Conservation (phyloP, 495 filamentous ascomycete species). For the Xylaria telfairii region DNA sequence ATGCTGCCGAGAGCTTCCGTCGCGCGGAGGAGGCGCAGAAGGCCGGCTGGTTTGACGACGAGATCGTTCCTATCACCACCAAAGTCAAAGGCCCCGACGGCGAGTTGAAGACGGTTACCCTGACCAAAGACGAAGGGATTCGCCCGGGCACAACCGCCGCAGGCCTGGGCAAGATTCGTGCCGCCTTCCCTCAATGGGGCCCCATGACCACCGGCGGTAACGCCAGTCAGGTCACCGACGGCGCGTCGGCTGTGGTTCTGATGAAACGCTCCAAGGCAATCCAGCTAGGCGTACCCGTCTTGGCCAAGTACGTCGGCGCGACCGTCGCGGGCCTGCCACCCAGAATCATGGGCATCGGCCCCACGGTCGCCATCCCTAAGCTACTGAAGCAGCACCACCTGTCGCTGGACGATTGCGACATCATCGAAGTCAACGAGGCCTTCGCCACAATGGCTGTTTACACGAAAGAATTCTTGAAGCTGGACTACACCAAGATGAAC, state of each 20-base stretch:
- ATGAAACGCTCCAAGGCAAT: conserved; percentile 93
- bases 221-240: conserved; percentile 93
- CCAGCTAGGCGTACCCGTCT: conserved; percentile 86
- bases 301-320: conserved; percentile 92
- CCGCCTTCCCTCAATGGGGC: conserved; percentile 90
- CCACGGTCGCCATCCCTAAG: conserved; percentile 93
- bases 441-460: conserved; percentile 98
- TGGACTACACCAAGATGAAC: conserved; percentile 89
- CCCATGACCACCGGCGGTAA: conserved; percentile 93
- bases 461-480: conserved; percentile 75
- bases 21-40: conserved; percentile 91
- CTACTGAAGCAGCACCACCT: conserved; percentile 81
- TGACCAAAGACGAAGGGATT: conserved; percentile 87
- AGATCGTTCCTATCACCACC: conserved; percentile 86
- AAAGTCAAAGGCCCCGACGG: conserved; percentile 84
- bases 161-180: conserved; percentile 79
- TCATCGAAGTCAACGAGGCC: conserved; percentile 96
- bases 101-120: conserved; percentile 73
- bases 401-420: conserved; percentile 80
- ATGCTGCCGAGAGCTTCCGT: conserved; percentile 83
- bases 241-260: conserved; percentile 86
- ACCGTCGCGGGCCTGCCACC: conserved; percentile 90
- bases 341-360: conserved; percentile 96
- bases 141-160: conserved; percentile 89
- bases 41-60: conserved; percentile 90